phyloP scores from a whole-genome alignment of 306 rosid species.

The Begonia loranthoides region DNA sequence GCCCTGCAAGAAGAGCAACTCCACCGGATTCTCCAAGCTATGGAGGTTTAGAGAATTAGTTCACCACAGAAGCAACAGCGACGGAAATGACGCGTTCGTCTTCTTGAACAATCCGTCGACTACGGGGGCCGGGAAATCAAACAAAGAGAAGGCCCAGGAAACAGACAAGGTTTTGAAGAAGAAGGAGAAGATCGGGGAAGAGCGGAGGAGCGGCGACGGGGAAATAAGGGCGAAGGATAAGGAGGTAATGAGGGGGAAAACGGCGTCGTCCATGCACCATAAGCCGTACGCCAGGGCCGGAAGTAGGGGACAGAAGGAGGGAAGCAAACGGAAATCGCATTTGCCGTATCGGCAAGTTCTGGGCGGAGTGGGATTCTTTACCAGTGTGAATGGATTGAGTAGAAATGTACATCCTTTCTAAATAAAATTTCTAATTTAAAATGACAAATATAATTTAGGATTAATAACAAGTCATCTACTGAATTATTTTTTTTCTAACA shows the following conservation, averaged over 20 bases:
- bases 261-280: slow-evolving; percentile 49
- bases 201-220: slow-evolving; percentile 35
- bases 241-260: slow-evolving; percentile 40
- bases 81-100: slow-evolving; percentile 68
- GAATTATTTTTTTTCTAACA: too few relatives aligned
- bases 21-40: slow-evolving; percentile 67
- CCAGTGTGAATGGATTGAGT: slow-evolving; percentile 42
- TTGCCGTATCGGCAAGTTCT: slow-evolving; percentile 59
- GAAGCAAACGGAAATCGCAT: slow-evolving; percentile 48
- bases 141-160: slow-evolving; percentile 8
- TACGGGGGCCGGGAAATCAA: slow-evolving; percentile 1
- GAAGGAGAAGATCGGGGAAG: not conserved
- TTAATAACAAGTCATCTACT: too few relatives aligned
- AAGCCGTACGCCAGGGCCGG: slow-evolving; percentile 30
- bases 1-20: slow-evolving; percentile 50
- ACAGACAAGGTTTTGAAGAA: not conserved
- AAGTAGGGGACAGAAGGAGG: slow-evolving; percentile 51
- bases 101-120: slow-evolving; percentile 27
- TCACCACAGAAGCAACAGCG: slow-evolving; percentile 53
- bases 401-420: slow-evolving; percentile 35
- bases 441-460: too few relatives aligned
- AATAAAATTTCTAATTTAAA: too few relatives aligned
- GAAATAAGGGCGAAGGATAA: slow-evolving; percentile 32
- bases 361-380: slow-evolving; percentile 72
- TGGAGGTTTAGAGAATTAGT: slow-evolving; percentile 59